Evolutionary conservation across 1,139 yeast species (phyloP), one percentile per base, ranked within the genome.

Genomic region (Casaregolazyma lundiana): DNA sequence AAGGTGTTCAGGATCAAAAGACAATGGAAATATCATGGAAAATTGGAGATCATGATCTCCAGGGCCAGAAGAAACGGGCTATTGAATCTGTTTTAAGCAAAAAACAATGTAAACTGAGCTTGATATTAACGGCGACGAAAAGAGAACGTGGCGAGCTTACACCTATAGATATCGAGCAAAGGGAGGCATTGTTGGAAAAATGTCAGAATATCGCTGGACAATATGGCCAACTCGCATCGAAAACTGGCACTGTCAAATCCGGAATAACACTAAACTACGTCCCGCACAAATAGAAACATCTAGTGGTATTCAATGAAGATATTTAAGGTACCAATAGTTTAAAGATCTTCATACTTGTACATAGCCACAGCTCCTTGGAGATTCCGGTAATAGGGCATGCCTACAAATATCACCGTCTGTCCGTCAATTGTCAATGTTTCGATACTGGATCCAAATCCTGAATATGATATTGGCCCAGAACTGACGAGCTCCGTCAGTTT

Each of bases 381-480:
- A 49, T 41, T 43, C 30, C 56, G 74, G 51, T 60, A 72, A 35
- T 65, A 63, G 1, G 82, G 80, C 61, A 72, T 67, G 1, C 81
- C 79, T 4, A 75, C 63, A 6, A 71, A 61, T 21, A 77, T 35
- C 29, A 58, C 43, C 1, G 49, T 49, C 7, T 50, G 50, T 16
- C 55, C 56, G 7, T 52, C 63, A 0, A 59, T 47, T 3, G 53
- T 48, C 18, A 56, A 55, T 1, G 58, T 58, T 2, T 59, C 65
- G 11, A 75, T 35, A 0, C 67, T 50, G 7, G 61, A 52, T 1
- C 80, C 81, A 56, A 72, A 75, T 13, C 72, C 75, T 6, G 67
- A 56, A 2, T 71, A 55, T 1, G 63, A 72, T 11, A 53, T 53
- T 1, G 58, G 62, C 0, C 58, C 54, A 4, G 55, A 53, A 1